A percentile compares a stretch with the other conserved stretches of the same genome.
Conservation (phyloP, 1,284 basidiomycete genomes). For the Irpex rosettiformis region DNA sequence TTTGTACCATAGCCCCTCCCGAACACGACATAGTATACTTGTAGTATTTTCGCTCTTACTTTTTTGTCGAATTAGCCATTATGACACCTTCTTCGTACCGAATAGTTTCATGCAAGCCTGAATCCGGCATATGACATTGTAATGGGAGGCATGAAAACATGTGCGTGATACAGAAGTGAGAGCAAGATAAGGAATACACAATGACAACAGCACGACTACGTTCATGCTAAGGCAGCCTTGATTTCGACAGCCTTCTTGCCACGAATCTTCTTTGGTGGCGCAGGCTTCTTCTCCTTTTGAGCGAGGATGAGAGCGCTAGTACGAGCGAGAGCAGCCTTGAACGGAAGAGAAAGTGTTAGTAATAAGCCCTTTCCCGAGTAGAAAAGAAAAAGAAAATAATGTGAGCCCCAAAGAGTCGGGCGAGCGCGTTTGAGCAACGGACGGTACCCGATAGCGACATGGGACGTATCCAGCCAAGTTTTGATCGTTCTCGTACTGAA, state of each 20-base stretch:
- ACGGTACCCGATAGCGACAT: conserved; percentile 75
- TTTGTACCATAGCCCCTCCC: conserved; percentile 1
- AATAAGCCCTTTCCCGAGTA: neutral
- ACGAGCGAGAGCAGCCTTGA: conserved; percentile 77
- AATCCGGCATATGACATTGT: conserved; percentile 5
- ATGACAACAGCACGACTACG: conserved; percentile 2
- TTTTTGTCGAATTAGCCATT: neutral
- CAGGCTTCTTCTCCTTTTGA: conserved; percentile 71
- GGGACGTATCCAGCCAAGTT: conserved; percentile 51
- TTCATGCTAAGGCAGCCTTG: conserved; percentile 3
- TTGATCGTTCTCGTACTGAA: conserved; percentile 56
- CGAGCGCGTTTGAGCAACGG: conserved; percentile 49
- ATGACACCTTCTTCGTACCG: neutral
- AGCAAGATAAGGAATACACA: conserved; percentile 13
- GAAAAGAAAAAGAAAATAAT: conserved; percentile 25
- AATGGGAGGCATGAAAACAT: conserved; percentile 13
- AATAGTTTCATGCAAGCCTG: neutral
- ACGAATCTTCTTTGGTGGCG: conserved; percentile 70
- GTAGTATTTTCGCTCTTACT: neutral
- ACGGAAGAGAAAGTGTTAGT: conserved; percentile 12
- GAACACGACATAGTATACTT: neutral
- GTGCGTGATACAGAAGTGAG: conserved; percentile 4
- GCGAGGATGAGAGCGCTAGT: conserved; percentile 71
- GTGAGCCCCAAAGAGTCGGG: conserved; percentile 74
- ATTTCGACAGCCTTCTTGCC: conserved; percentile 72